These are phyloP conservation scores for Aquilaria yunnanensis DNA, from an alignment of 345 rosid species.

Conservation along the genomic window DNA sequence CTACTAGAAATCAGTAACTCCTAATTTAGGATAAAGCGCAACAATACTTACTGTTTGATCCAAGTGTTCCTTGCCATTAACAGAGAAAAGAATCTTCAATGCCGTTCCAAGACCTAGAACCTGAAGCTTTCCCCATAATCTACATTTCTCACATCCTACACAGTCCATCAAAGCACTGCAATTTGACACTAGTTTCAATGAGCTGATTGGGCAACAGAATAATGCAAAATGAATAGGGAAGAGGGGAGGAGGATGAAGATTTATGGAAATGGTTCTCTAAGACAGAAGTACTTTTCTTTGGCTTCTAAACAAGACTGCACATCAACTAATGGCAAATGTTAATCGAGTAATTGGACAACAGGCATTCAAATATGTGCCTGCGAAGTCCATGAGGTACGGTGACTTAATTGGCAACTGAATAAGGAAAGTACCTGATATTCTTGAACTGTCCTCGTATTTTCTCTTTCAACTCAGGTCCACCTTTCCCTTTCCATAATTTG, in stretches of 20 bases:
- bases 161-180: constrained; percentile 97
- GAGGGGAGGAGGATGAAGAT: constrained; percentile 1
- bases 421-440: constrained; percentile 70
- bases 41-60: constrained; percentile 47
- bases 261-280: background rate
- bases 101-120: constrained; percentile 95
- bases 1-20: constrained; percentile 3
- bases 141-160: constrained; percentile 95
- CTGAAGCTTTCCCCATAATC: constrained; percentile 99
- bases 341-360: too few species aligned
- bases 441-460: constrained; percentile 77
- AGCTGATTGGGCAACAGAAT: background rate
- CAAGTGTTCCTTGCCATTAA: constrained; percentile 43
- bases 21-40: background rate
- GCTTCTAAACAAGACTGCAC: too few species aligned
- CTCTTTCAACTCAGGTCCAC: constrained; percentile 88
- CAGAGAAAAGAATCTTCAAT: constrained; percentile 85
- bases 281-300: background rate
- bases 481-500: constrained; percentile 89
- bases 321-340: too few species aligned
- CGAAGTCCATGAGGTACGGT: background rate
- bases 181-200: constrained; percentile 3
- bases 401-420: constrained; percentile 3
- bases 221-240: background rate
- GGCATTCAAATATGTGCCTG: too few species aligned